These are phyloP conservation scores for Crithidia thermophila DNA, from an alignment of 208 protist species.

Conservation along the genomic window DNA sequence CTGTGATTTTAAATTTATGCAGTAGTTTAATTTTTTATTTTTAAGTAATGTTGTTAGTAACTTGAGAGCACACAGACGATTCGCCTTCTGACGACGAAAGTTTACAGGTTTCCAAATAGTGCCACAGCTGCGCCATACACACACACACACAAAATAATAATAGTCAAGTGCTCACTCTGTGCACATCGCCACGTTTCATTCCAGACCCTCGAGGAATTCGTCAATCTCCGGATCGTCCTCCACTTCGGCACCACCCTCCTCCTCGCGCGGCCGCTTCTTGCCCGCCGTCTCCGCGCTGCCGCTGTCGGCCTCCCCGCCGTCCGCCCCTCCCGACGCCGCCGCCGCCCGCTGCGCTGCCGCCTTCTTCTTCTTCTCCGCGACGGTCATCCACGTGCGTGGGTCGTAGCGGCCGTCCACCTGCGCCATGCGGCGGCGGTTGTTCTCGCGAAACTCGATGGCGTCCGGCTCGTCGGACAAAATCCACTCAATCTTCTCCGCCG, in stretches of 20 bases:
- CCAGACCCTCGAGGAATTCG: constrained; percentile 81
- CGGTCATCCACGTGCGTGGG: constrained; percentile 86
- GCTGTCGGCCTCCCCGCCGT: constrained; percentile 18
- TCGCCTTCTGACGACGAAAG: too few species aligned
- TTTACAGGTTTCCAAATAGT: too few species aligned
- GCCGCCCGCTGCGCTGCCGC: constrained; percentile 27
- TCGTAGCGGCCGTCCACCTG: constrained; percentile 93
- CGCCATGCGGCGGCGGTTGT: constrained; percentile 88
- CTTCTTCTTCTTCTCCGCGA: constrained; percentile 41
- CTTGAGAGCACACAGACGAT: too few species aligned
- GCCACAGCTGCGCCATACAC: neutral
- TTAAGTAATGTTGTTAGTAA: too few species aligned
- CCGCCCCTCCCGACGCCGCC: constrained; percentile 11
- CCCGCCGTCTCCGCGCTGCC: constrained; percentile 21
- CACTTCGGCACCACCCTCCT: constrained; percentile 22
- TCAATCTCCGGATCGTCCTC: constrained; percentile 72
- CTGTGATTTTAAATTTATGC: too few species aligned
- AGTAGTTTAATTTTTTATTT: too few species aligned
- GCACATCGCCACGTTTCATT: too few species aligned
- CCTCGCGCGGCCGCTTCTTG: constrained; percentile 51
- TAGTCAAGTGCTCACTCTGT: too few species aligned
- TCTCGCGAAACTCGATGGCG: constrained; percentile 87
- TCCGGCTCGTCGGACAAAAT: constrained; percentile 92
- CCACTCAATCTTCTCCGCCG: constrained; percentile 91
- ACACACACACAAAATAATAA: neutral